Conservation (phyloP, 306 rosid genomes). For the Neltuma alba region DNA sequence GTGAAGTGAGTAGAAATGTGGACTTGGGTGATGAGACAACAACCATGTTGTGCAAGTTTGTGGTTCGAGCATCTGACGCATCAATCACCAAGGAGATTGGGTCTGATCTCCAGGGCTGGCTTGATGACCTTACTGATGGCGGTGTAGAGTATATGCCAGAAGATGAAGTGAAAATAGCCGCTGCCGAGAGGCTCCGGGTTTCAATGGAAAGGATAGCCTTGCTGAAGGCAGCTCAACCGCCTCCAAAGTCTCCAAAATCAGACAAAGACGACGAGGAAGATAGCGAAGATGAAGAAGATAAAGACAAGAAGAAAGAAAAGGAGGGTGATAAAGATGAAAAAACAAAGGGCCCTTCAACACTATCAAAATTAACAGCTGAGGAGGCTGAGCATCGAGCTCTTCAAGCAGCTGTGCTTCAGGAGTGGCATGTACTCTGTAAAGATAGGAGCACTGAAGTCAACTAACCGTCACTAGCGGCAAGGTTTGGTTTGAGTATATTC, state of each 20-base stretch:
- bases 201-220: conserved; percentile 96
- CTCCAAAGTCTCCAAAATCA: conserved; percentile 64
- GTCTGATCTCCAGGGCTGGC: conserved; percentile 96
- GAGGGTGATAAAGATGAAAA: conserved; percentile 62
- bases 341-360: conserved; percentile 85
- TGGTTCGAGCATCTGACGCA: conserved; percentile 92
- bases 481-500: conserved; percentile 36
- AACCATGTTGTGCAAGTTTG: conserved; percentile 93
- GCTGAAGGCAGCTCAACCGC: conserved; percentile 93
- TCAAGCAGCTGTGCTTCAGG: conserved; percentile 96
- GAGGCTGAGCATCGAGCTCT: conserved; percentile 98
- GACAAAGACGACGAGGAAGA: conserved; percentile 51
- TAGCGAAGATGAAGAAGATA: conserved; percentile 40
- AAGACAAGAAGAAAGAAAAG: conserved; percentile 48
- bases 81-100: conserved; percentile 91
- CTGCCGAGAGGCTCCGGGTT: conserved; percentile 90
- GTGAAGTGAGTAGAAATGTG: conserved; percentile 96
- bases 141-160: conserved; percentile 98
- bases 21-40: conserved; percentile 99
- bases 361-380: conserved; percentile 89
- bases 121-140: conserved; percentile 97
- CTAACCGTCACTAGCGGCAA: conserved; percentile 25
- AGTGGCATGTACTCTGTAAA: conserved; percentile 91
- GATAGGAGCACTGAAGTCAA: conserved; percentile 78
- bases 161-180: conserved; percentile 92